These are phyloP conservation scores for Anethum foeniculum DNA, from an alignment of 140 eudicot genomes.

Conservation along the genomic window DNA sequence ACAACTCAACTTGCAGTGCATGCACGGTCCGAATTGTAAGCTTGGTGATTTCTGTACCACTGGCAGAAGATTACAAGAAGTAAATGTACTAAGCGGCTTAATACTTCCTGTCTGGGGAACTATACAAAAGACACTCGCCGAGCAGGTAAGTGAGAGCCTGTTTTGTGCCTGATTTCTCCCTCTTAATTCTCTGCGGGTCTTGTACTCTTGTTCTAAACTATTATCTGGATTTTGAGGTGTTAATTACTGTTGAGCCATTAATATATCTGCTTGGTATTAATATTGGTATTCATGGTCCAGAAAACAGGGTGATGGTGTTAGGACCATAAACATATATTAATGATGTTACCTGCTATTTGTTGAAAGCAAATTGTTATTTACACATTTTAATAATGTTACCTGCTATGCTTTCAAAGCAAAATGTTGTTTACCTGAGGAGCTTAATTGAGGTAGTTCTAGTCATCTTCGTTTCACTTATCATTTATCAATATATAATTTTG, in stretches of 20 bases:
- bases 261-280: not conserved
- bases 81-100: conserved; percentile 89
- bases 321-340: not conserved
- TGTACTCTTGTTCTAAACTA: not conserved
- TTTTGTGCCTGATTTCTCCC: not conserved
- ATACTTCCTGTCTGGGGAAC: conserved; percentile 97
- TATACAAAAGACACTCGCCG: conserved; percentile 74
- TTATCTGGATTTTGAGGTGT: not conserved
- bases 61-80: conserved; percentile 91
- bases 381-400: not conserved
- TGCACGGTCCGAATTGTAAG: conserved; percentile 97
- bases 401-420: not conserved
- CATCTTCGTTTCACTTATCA: not conserved
- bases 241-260: not conserved
- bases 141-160: conserved; percentile 48
- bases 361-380: not conserved
- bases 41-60: conserved; percentile 75
- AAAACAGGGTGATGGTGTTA: not conserved
- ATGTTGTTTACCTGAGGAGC: too few relatives aligned
- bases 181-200: not conserved
- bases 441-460: too few relatives aligned
- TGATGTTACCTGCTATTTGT: not conserved
- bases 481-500: not conserved
- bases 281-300: not conserved
- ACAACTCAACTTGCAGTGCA: conserved; percentile 59